A percentile compares a stretch with the other conserved stretches of the same genome.
phyloP scores from a whole-genome alignment of 75 land plant genomes.

The Sequoia sempervirens region DNA sequence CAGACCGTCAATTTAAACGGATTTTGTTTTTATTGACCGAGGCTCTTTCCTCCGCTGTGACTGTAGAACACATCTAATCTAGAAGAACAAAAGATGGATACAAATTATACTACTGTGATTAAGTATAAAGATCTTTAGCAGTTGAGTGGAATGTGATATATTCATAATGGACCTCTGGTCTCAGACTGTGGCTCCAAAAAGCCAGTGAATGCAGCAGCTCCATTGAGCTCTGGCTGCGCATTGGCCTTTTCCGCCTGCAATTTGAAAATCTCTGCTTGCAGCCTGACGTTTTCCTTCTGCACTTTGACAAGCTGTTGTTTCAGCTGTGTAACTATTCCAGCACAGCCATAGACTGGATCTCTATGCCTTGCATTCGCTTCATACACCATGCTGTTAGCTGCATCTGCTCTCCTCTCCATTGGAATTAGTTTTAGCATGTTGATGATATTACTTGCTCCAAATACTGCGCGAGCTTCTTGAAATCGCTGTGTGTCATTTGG shows the following conservation, averaged over 20 bases:
- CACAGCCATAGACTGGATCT: constrained; percentile 63
- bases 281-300: constrained; percentile 52
- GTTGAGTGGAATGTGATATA: too few species aligned
- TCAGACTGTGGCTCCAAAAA: too few species aligned
- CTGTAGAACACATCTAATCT: too few species aligned
- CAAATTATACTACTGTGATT: too few species aligned
- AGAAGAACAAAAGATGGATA: too few species aligned
- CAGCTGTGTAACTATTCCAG: constrained; percentile 41
- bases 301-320: constrained; percentile 38
- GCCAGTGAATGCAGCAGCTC: too few species aligned
- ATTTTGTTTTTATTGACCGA: too few species aligned
- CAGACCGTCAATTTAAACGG: too few species aligned
- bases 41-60: too few species aligned
- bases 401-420: constrained; percentile 39
- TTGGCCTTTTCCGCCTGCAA: constrained; percentile 59
- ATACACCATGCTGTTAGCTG: constrained; percentile 53
- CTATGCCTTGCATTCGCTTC: constrained; percentile 53
- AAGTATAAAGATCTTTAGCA: too few species aligned
- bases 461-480: constrained; percentile 45
- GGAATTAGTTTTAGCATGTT: constrained; percentile 51
- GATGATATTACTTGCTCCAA: constrained; percentile 57
- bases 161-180: too few species aligned
- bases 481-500: constrained; percentile 27
- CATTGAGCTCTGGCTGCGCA: not conserved
- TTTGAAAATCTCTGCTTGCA: constrained; percentile 35